These are phyloP conservation scores for Phallus indusiatus DNA, from an alignment of 768 basidiomycete species.

Conservation along the genomic window DNA sequence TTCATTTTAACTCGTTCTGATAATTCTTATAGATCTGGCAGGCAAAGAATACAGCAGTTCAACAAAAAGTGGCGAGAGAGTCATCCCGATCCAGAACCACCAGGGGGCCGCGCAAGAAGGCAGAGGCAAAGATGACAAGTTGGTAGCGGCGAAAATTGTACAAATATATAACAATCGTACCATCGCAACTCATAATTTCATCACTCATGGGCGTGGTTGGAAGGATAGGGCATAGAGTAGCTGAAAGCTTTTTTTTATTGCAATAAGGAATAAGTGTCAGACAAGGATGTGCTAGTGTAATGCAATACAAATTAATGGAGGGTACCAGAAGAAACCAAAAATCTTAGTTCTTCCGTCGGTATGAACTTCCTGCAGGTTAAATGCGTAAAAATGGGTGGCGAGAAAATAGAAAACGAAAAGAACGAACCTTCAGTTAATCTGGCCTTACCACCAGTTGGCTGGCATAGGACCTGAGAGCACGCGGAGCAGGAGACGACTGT, in stretches of 20 bases:
- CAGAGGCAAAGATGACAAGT: constrained; percentile 4
- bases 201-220: too few relatives aligned
- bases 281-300: constrained; percentile 3
- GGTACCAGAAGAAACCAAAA: constrained; percentile 15
- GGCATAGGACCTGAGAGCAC: constrained; percentile 92
- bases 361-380: constrained; percentile 72
- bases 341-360: constrained; percentile 87
- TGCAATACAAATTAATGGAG: background rate
- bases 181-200: too few relatives aligned
- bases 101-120: background rate
- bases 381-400: constrained; percentile 11
- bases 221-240: background rate
- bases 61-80: too few relatives aligned
- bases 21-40: constrained; percentile 23
- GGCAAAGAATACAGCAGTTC: constrained; percentile 3
- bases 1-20: background rate
- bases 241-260: constrained; percentile 4
- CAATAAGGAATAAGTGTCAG: background rate
- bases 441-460: constrained; percentile 97
- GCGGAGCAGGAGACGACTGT: constrained; percentile 91
- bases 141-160: too few relatives aligned
- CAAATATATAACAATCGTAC: too few relatives aligned
- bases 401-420: background rate
- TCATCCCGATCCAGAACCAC: too few relatives aligned
- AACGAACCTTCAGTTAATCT: constrained; percentile 91